Base-by-base conservation (phyloP, 345 rosid species). In the Eucalyptus curtisii region DNA sequence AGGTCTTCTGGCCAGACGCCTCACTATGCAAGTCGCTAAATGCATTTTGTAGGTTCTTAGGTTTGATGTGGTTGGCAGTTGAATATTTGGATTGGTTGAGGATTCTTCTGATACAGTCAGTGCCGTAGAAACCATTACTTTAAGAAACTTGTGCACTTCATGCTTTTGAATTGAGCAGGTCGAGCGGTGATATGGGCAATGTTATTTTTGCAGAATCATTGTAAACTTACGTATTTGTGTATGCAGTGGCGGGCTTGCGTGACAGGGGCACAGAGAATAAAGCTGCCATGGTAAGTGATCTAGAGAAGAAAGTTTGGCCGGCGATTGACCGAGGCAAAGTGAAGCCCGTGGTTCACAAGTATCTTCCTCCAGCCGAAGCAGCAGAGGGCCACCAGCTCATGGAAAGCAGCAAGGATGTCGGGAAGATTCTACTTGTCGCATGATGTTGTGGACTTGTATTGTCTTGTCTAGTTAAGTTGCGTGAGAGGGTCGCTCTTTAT, bases 291-390 rank as follows among this genome's bases (percentile, higher is more conserved):
- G 96, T 94, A 25, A 90, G 88, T 17, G 99, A 96, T 92, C 97
- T 93, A 14, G 94, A 95, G 93, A 97, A 95, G 93, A 91, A 87
- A 88, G 99, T 95, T 13, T 97, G 98, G 97, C 96, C 98, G 61
- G 96, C 94, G 33, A 90, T 97, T 42, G 92, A 88, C 47, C 93
- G 91, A 7, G 95, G 97, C 47, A 94, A 94, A 87, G 96, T 95
- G 89, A 97, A 96, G 93, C 97, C 97, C 24, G 89, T 96, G 88
- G 91, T 94, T 31, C 82, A 94, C 92, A 93, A 92, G 90, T 87
- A 86, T 25, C 88, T 97, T 64, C 95, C 95, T 30, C 89, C 95
- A 87, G 90, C 94, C 2, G 90, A 95, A 90, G 97, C 96, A n/a
- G 97, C 94, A 52, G 96, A 97, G 89, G 97, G 92, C 88, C 98